Evolutionary conservation across 2,329 filamentous ascomycete genomes (phyloP).

Genomic region (Samsoniella hepiali): DNA sequence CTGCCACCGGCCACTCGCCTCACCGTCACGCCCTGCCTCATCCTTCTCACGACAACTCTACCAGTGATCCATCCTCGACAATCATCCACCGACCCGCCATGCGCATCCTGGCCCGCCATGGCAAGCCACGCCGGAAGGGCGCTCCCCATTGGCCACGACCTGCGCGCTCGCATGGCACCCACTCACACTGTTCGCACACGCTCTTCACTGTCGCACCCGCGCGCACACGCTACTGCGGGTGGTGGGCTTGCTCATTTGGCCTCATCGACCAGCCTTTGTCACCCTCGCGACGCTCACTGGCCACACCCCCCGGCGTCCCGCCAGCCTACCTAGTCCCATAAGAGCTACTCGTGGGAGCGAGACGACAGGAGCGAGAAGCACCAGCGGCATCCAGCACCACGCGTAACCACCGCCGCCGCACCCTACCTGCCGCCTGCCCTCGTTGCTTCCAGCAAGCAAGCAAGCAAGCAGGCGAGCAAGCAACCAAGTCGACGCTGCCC

Average conservation of each 20-base stretch:
- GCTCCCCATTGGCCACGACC: not conserved
- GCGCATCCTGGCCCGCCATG: conserved; percentile 4
- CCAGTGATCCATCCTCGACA: not conserved
- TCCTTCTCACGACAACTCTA: not conserved
- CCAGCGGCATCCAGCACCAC: not conserved
- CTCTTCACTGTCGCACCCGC: conserved; percentile 17
- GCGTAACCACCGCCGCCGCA: not conserved
- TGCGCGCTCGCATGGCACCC: conserved; percentile 5
- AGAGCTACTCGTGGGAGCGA: not conserved
- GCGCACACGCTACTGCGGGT: conserved; percentile 16
- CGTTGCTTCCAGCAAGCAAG: too few relatives aligned
- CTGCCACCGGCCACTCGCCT: not conserved
- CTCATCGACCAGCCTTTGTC: not conserved
- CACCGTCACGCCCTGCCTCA: not conserved
- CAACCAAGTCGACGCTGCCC: not conserved
- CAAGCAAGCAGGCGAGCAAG: too few relatives aligned
- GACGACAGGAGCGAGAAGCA: not conserved
- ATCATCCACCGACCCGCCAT: conserved; percentile 7
- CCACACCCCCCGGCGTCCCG: not conserved
- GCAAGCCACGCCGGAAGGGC: not conserved
- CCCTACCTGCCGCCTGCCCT: not conserved
- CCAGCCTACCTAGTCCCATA: not conserved
- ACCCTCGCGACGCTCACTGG: not conserved
- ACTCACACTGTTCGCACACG: conserved; percentile 13
- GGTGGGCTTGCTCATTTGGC: conserved; percentile 10